Conservation (phyloP, 257 asterid species). For the Haberlea rhodopensis region DNA sequence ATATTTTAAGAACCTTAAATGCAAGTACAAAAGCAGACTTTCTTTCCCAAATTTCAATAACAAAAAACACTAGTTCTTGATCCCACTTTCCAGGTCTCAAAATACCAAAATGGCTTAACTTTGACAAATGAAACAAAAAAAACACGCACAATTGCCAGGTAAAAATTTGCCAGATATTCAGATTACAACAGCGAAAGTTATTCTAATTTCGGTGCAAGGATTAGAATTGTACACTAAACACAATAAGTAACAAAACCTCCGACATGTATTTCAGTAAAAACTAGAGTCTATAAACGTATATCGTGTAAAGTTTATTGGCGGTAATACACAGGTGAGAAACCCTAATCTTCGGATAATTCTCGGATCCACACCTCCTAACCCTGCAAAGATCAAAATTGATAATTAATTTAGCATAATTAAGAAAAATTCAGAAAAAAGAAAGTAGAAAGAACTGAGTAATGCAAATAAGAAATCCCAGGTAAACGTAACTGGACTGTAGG, state of each 20-base stretch:
- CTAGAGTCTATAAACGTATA: conserved; percentile 16
- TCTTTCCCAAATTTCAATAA: conserved; percentile 14
- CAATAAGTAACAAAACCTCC: conserved; percentile 29
- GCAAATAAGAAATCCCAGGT: conserved; percentile 27
- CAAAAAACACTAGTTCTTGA: conserved; percentile 33
- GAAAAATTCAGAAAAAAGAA: conserved; percentile 12
- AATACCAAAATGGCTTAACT: conserved; percentile 29
- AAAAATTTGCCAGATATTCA: conserved; percentile 6
- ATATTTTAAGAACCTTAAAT: conserved; percentile 33
- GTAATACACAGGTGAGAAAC: conserved; percentile 48
- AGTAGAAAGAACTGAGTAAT: conserved; percentile 1
- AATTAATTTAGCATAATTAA: conserved; percentile 14
- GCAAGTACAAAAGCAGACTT: conserved; percentile 8
- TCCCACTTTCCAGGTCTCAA: conserved; percentile 35
- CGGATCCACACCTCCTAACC: conserved; percentile 79
- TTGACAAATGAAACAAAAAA: conserved; percentile 45
- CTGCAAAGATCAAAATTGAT: conserved; percentile 42
- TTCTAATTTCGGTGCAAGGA: conserved; percentile 2
- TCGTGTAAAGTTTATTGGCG: conserved; percentile 36
- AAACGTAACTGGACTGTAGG: conserved; percentile 53
- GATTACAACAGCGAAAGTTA: conserved; percentile 6
- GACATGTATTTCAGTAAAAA: conserved; percentile 24
- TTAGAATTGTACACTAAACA: conserved; percentile 12
- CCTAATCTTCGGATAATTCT: conserved; percentile 43
- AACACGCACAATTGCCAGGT: conserved; percentile 32